A percentile compares a stretch with the other conserved stretches of the same genome.
Conservation (phyloP, 208 protist species). For the Blechomonas ayalai region DNA sequence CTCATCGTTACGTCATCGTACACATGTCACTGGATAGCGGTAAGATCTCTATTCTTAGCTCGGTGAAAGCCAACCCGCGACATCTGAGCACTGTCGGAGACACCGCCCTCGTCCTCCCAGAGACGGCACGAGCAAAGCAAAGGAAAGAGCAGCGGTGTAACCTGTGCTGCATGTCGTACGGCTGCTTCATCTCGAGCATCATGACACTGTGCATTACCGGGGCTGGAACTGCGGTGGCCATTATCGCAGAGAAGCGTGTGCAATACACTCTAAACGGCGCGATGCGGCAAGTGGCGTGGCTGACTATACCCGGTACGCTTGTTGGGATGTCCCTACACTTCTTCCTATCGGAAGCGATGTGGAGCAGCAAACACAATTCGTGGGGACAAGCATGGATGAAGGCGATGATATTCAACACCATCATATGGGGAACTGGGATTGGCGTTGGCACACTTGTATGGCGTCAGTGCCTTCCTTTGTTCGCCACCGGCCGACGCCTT, state of each 20-base stretch:
- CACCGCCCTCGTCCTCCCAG: slow-evolving; percentile 19
- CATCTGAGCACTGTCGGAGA: slow-evolving; percentile 45
- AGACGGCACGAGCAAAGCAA: slow-evolving; percentile 10
- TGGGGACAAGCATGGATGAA: slow-evolving; percentile 88
- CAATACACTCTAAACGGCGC: slow-evolving; percentile 74
- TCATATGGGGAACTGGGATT: slow-evolving; percentile 42
- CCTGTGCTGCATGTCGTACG: slow-evolving; percentile 69
- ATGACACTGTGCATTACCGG: slow-evolving; percentile 37
- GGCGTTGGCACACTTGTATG: slow-evolving; percentile 52
- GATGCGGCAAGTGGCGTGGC: slow-evolving; percentile 67
- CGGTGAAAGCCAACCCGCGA: slow-evolving; percentile 58
- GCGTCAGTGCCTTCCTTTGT: slow-evolving; percentile 52
- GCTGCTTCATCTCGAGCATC: slow-evolving; percentile 38
- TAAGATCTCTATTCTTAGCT: slow-evolving; percentile 74
- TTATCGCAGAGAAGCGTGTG: slow-evolving; percentile 56
- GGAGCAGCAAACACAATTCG: slow-evolving; percentile 64
- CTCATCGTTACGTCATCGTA: not conserved
- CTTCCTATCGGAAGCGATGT: slow-evolving; percentile 82
- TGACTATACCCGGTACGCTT: slow-evolving; percentile 55
- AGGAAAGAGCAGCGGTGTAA: slow-evolving; percentile 47
- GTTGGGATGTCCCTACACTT: slow-evolving; percentile 68
- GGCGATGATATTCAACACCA: slow-evolving; percentile 57
- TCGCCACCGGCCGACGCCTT: slow-evolving; percentile 37
- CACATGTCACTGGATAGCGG: slow-evolving; percentile 44
- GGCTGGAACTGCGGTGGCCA: slow-evolving; percentile 38